Percentiles rank a stretch among this genome's conserved stretches.
Conservation (phyloP, 805 yeast genomes). For the Danielia oregonensis region DNA sequence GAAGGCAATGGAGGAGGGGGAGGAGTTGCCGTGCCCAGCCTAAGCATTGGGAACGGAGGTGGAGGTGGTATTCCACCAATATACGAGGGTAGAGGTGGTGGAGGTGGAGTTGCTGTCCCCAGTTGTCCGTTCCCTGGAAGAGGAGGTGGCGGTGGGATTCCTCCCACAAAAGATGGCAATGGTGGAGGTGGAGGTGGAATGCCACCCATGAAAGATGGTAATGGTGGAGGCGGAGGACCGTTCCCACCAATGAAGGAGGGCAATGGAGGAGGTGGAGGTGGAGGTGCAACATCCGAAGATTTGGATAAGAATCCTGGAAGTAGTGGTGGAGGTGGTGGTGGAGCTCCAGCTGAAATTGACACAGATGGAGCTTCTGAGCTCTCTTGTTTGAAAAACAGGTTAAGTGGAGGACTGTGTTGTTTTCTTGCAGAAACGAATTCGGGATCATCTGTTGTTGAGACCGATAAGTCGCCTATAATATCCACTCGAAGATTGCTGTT, state of each 20-base stretch:
- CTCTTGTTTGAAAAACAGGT: no score
- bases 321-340: constrained; percentile 3
- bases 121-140: background rate
- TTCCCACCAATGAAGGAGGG: background rate
- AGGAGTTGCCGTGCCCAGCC: constrained; percentile 7
- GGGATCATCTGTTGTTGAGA: no score
- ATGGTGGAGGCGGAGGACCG: background rate
- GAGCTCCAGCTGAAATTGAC: background rate
- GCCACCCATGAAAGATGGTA: background rate
- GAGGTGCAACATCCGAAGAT: background rate
- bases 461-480: no score
- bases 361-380: no score
- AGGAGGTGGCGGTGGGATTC: constrained; percentile 1
- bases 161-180: background rate
- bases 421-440: no score
- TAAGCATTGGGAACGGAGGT: constrained; percentile 12
- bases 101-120: constrained; percentile 7
- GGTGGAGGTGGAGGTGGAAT: constrained; percentile 1
- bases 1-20: constrained; percentile 12
- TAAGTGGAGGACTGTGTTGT: no score
- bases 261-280: constrained; percentile 7
- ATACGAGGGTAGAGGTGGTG: constrained; percentile 11
- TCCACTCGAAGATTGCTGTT: no score
- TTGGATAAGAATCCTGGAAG: background rate
- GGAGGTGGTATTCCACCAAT: constrained; percentile 3